Conservation (phyloP, 2,329 filamentous ascomycete species). For the Colletotrichum endophyticum region DNA sequence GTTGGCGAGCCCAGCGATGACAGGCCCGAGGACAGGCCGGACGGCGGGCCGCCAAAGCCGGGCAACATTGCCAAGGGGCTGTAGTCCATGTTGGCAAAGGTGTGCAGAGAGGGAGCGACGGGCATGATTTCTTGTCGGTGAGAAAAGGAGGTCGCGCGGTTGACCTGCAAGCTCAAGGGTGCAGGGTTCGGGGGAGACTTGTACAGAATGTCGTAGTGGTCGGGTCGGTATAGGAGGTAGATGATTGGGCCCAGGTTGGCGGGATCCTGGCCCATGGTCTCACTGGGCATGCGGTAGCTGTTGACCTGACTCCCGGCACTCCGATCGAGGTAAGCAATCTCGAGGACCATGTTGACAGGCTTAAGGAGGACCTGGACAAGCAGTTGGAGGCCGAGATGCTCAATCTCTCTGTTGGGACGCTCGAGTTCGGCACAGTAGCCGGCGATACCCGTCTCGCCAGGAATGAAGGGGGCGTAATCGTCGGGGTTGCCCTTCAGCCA, state of each 20-base stretch:
- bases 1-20: conserved; percentile 37
- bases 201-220: conserved; percentile 96
- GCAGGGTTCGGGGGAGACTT: conserved; percentile 42
- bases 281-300: conserved; percentile 67
- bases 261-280: conserved; percentile 49
- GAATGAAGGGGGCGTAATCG: conserved; percentile 75
- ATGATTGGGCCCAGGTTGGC: conserved; percentile 55
- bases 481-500: conserved; percentile 79
- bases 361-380: conserved; percentile 81
- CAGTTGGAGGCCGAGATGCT: conserved; percentile 83
- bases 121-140: conserved; percentile 49
- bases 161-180: conserved; percentile 53
- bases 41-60: conserved; percentile 36
- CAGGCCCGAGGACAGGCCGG: conserved; percentile 36
- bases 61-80: conserved; percentile 52
- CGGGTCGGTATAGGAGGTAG: conserved; percentile 69
- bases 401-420: conserved; percentile 81
- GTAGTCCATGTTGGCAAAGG: conserved; percentile 48
- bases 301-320: conserved; percentile 81
- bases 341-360: conserved; percentile 78
- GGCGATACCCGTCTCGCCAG: conserved; percentile 61
- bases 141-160: conserved; percentile 53
- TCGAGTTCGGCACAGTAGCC: conserved; percentile 78
- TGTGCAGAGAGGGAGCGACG: conserved; percentile 41
- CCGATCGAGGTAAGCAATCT: conserved; percentile 90